These are phyloP conservation scores for Rheum nobile DNA, from an alignment of 148 eudicot species.

Conservation along the genomic window DNA sequence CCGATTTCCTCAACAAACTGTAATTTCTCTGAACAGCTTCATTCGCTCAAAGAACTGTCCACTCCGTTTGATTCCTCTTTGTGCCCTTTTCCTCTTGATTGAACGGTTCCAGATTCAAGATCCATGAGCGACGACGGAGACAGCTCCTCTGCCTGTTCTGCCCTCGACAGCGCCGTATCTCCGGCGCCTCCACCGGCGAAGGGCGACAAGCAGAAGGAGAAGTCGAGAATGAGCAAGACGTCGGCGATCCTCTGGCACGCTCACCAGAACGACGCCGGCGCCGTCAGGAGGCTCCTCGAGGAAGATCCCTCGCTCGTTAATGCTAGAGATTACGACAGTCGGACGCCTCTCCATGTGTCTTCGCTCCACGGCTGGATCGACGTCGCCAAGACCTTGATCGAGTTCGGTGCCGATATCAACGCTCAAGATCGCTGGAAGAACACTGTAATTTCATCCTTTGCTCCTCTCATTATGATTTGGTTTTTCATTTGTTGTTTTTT, in stretches of 20 bases:
- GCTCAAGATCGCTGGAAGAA: conserved; percentile 97
- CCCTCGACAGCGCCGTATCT: conserved; percentile 10
- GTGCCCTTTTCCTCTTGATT: not conserved
- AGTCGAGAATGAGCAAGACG: conserved; percentile 72
- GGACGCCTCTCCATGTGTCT: conserved; percentile 91
- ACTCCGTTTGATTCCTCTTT: not conserved
- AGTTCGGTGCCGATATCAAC: conserved; percentile 76
- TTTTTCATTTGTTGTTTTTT: not conserved
- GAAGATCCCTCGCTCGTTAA: conserved; percentile 65
- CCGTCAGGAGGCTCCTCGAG: conserved; percentile 69
- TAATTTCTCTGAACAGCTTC: not conserved
- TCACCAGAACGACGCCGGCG: conserved; percentile 72
- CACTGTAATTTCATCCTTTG: conserved; percentile 33
- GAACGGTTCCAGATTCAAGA: not conserved
- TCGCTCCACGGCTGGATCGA: conserved; percentile 88
- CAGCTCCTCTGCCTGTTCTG: conserved; percentile 26
- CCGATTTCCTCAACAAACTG: conserved; percentile 2
- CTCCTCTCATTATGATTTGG: not conserved
- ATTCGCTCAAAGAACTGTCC: not conserved
- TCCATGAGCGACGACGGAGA: conserved; percentile 53
- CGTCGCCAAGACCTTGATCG: conserved; percentile 63
- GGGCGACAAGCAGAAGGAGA: conserved; percentile 48
- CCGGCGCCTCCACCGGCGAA: conserved; percentile 5
- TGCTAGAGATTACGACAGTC: conserved; percentile 75
- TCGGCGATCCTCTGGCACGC: conserved; percentile 92